Evolutionary conservation across 345 rosid species (phyloP).

Genomic region (Syzygium jambos): DNA sequence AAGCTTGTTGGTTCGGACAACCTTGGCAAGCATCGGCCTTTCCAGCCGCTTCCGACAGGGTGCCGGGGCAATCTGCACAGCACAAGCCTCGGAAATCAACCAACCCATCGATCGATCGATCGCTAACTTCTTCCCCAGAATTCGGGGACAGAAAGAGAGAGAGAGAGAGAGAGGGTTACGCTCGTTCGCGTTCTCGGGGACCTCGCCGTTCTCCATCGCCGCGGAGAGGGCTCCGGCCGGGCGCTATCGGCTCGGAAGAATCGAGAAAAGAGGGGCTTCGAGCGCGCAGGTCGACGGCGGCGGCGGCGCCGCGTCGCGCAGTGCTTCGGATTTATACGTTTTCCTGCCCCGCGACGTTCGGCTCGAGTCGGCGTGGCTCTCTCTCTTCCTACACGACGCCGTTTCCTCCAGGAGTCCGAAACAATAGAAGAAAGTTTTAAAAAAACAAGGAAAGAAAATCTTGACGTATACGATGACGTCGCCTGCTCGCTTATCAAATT

Average conservation of each 20-base stretch:
- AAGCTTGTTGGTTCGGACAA: conserved; percentile 86
- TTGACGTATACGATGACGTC: neutral
- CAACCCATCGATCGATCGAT: neutral
- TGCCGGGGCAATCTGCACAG: conserved; percentile 74
- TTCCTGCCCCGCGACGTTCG: neutral
- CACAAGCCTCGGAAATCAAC: neutral
- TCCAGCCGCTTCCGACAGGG: conserved; percentile 71
- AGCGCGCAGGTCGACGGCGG: neutral
- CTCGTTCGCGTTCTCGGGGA: conserved; percentile 65
- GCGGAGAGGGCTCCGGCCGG: neutral
- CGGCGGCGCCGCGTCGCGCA: neutral
- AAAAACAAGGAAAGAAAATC: neutral
- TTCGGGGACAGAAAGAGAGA: neutral
- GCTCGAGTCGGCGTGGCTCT: neutral
- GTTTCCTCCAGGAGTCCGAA: neutral
- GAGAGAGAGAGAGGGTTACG: conserved; percentile 12
- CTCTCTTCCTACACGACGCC: neutral
- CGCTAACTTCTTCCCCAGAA: neutral
- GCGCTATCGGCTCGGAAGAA: neutral
- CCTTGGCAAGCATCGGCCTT: conserved; percentile 78
- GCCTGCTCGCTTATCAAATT: neutral
- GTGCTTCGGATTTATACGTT: neutral
- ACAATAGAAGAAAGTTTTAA: too few species aligned
- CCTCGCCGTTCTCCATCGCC: conserved; percentile 53
- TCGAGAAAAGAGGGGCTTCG: neutral